Evolutionary conservation across 345 rosid species (phyloP), one percentile per base, ranked within the genome.

Genomic region (Citrus trifoliata): DNA sequence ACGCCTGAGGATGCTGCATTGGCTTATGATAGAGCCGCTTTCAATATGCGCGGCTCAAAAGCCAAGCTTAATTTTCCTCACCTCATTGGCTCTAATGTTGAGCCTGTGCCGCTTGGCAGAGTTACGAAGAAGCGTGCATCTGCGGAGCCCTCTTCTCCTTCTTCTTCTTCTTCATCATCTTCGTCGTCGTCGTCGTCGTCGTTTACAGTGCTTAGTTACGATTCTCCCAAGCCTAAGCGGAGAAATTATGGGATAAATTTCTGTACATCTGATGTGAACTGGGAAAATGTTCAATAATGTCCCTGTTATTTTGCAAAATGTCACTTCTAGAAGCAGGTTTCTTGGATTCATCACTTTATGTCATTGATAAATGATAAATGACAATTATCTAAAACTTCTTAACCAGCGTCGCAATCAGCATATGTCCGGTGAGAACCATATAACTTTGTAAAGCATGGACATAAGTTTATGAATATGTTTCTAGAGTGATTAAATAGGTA

Each of bases 1-100:
- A 84, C 82, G 30, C 85, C 92, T 0, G 89, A 90, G 79, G 93
- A 89, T 32, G 93, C 97, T 37, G 93, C 91, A 12, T 69, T 89
- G 84, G 93, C 93, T 37, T 89, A 89, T 13, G 93, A 89, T 32
- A 25, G 74, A 70, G 90, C 90, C 6, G 92, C 92, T 74, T 86
- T 87, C 74, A 77, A 85, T 79, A 82, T 89, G 28, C 85, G 77
- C 0, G 90, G 90, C n/a, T 81, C 90, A 0, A 86, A 86, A 51
- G 92, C 92, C 21, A 88, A 89, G 84, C 86, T 89, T 2, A 89
- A 88, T 53, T 89, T 88, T 46, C 92, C 93, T 53, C 58, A 53
- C 58, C 58, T 53, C 58, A 53, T 53, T 53, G 58, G 58, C 58
- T 53, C 58, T 5, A 53, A 53, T 5, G 19, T 19, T 53, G 58